phyloP scores from a whole-genome alignment of 495 filamentous ascomycete genomes.

The Aspergillus diversus region DNA sequence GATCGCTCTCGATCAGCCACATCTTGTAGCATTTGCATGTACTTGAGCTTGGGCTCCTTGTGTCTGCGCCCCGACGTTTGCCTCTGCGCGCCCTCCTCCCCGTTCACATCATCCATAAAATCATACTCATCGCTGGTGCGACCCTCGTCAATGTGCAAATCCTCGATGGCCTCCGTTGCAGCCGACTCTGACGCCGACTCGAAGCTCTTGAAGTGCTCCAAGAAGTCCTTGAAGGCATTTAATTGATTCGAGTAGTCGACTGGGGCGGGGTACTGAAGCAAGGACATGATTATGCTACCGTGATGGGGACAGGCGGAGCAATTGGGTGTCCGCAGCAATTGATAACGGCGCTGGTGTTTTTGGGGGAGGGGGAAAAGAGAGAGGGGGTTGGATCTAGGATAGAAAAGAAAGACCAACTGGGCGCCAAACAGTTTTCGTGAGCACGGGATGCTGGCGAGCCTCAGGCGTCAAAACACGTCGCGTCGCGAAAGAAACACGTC shows the following conservation, averaged over 20 bases:
- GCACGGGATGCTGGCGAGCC: slow-evolving; percentile 12
- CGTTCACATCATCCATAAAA: slow-evolving; percentile 86
- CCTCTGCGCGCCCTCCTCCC: slow-evolving; percentile 44
- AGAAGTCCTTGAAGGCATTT: slow-evolving; percentile 85
- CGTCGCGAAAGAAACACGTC: slow-evolving; percentile 34
- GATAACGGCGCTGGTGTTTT: slow-evolving; percentile 23
- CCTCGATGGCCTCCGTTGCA: slow-evolving; percentile 73
- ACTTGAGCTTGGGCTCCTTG: slow-evolving; percentile 74
- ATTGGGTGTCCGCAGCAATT: slow-evolving; percentile 20
- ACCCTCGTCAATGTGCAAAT: slow-evolving; percentile 85
- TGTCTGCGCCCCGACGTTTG: slow-evolving; percentile 41
- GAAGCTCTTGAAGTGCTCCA: slow-evolving; percentile 82
- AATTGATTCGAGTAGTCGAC: slow-evolving; percentile 89
- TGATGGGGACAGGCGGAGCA: slow-evolving; percentile 19
- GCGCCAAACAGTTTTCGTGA: slow-evolving; percentile 18
- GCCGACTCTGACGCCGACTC: slow-evolving; percentile 70
- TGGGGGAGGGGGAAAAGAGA: slow-evolving; percentile 16
- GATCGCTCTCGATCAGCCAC: slow-evolving; percentile 75
- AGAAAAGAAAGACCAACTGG: slow-evolving; percentile 1
- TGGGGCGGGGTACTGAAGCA: slow-evolving; percentile 70
- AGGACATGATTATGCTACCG: slow-evolving; percentile 66
- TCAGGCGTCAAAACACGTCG: slow-evolving; percentile 34
- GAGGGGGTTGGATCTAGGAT: slow-evolving; percentile 10
- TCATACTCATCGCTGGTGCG: slow-evolving; percentile 92
- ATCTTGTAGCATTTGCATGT: slow-evolving; percentile 87